Evolutionary conservation across 108 stramenopile genomes (phyloP).

Genomic region (Phaeodactylum tricornutum): DNA sequence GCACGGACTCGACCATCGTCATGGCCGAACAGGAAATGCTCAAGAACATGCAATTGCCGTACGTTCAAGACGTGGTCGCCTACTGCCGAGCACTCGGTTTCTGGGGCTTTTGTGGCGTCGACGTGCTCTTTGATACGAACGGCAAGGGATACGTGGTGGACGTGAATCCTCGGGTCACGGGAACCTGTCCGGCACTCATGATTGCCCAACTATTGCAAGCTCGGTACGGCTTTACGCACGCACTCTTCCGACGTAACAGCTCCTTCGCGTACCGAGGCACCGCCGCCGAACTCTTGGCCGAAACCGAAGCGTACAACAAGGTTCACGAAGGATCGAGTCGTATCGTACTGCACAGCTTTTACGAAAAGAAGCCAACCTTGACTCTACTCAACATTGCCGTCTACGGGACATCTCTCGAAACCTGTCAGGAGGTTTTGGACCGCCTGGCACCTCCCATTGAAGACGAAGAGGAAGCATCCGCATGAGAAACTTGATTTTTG

Average conservation of each 20-base stretch:
- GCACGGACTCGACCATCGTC: slow-evolving; percentile 12
- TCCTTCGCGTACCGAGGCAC: slow-evolving; percentile 6
- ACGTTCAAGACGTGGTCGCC: slow-evolving; percentile 13
- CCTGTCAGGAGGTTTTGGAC: slow-evolving; percentile 10
- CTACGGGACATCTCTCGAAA: slow-evolving; percentile 6
- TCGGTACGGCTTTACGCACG: slow-evolving; percentile 9
- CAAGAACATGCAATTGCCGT: slow-evolving; percentile 15
- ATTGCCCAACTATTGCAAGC: slow-evolving; percentile 1
- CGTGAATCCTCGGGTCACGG: slow-evolving; percentile 24
- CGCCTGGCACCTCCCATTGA: slow-evolving; percentile 7
- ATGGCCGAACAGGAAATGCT: slow-evolving; percentile 8
- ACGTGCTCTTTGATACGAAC: slow-evolving; percentile 15
- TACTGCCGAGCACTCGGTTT: slow-evolving; percentile 16
- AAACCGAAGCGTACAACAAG: slow-evolving; percentile 8
- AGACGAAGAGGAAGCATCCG: no score
- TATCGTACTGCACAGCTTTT: slow-evolving; percentile 12
- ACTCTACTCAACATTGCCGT: slow-evolving; percentile 14
- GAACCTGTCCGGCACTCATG: slow-evolving; percentile 22
- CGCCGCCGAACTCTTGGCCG: slow-evolving; percentile 2
- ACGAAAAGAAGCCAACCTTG: neutral
- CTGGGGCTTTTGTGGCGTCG: slow-evolving; percentile 23
- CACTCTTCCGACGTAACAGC: slow-evolving; percentile 12
- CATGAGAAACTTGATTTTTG: no score
- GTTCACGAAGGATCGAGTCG: slow-evolving; percentile 6
- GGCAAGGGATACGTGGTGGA: slow-evolving; percentile 19